Evolutionary conservation across 2,329 filamentous ascomycete genomes (phyloP), one percentile per base, ranked within the genome.

Genomic region (Chrysoporthe austroafricana): DNA sequence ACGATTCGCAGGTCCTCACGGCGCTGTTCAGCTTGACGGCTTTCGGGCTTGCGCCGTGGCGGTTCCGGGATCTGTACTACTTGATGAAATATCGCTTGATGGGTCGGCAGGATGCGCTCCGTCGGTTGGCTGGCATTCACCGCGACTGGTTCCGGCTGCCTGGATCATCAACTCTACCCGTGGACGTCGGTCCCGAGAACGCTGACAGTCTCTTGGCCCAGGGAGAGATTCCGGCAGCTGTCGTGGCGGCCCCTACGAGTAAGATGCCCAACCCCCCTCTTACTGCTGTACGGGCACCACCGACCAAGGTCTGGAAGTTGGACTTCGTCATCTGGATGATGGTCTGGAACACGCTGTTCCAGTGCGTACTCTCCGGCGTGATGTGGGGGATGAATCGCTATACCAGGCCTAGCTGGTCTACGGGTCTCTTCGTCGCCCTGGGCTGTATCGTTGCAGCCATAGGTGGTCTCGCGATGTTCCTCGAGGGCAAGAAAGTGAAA

Each of bases 1-100:
- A 88, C 73, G 91, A 94, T 76, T 92, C 90, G 1, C 93, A 97
- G 76, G 91, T 97, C 68, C 80, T 95, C 32, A 96, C 94, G 74
- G 91, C 86, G 0, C 85, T 97, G 1, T 97, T 97, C 83, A 96
- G 92, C 78, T 89, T 96, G 7, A 95, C 93, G 1, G 93, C 90
- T 1, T 95, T 96, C 72, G 93, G 93, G 0, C 84, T 96, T 14
- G 90, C 91, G 1, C 93, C 93, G 0, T 97, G 93, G 93, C 86
- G 93, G 43, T 91, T 94, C 72, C 85, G 93, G 43, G 93, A 97
- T 76, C 79, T 93, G 11, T 96, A 90, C 76, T 93, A 88, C 75
- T 82, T 94, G 44, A 77, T 91, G 61, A 84, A 85, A 73, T 96
- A 86, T 79, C 84, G 92, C 34, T 62, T 90, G 0, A 67, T 74